Base-by-base conservation (phyloP, 768 basidiomycete genomes). In the Psilocybe subaeruginosa region DNA sequence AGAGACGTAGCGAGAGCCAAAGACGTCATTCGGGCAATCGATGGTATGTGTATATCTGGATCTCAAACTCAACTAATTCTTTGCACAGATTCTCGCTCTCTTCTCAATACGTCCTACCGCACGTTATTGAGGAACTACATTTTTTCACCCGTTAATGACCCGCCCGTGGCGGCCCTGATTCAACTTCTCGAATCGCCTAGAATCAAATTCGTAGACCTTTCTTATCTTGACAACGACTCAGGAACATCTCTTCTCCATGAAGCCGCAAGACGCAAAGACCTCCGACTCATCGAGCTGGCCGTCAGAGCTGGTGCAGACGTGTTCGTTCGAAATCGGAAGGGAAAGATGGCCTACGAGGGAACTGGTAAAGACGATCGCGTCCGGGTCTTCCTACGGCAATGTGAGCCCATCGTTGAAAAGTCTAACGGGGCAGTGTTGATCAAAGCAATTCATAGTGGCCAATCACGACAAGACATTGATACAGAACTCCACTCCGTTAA, bases 241-340 rank as follows among this genome's bases (percentile, higher is more conserved):
- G 95, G 95, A 0, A 82, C 83, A 2, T 87, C 92, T 0, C 74
- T 97, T 4, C 79, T 98, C 0, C 96, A 98, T 64, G 95, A 96
- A 72, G 93, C 95, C 1, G 92, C 92, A 0, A 79, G 84, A 37
- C 81, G 94, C 14, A 89, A 89, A 61, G 93, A 97, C 69, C 76
- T 97, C 19, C 80, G 87, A 3, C 75, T 97, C 17, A 85, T 97
- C 29, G 92, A 97, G 68, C 81, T 94, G n/a, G 89, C 87, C 0
- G 85, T 95, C 1, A 84, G 90, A 23, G 89, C 90, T 8, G 95
- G 95, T 0, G 94, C 93, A 0, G 94, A 96, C 69, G 90, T 96
- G 3, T 96, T 96, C 69, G 88, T 91, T 1, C 81, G 94, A 3
- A 90, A 97, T 73, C 80, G 87, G 19, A 81, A 76, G 61, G 95